A percentile compares a stretch with the other conserved stretches of the same genome.
phyloP scores from a whole-genome alignment of 2,329 filamentous ascomycete species.

The Verticillium dahliae region DNA sequence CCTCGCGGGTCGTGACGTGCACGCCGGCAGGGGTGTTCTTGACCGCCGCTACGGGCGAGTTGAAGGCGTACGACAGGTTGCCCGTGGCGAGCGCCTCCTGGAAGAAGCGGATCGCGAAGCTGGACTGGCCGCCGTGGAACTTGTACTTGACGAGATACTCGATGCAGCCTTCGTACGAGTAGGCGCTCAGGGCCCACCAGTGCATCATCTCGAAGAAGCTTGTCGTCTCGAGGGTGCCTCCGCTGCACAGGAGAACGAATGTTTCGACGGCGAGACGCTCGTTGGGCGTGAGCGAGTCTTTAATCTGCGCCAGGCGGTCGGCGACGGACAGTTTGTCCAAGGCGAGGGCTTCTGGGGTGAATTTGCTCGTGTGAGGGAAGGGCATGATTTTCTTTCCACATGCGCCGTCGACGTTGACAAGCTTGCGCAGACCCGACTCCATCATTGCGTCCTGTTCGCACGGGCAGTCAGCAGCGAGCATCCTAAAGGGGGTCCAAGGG shows the following conservation, averaged over 20 bases:
- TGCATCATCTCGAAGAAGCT: slow-evolving; percentile 41
- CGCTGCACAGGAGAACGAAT: slow-evolving; percentile 34
- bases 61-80: slow-evolving; percentile 32
- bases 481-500: not conserved
- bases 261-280: slow-evolving; percentile 31
- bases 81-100: slow-evolving; percentile 30
- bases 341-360: slow-evolving; percentile 22
- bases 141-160: slow-evolving; percentile 34
- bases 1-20: slow-evolving; percentile 23
- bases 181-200: slow-evolving; percentile 35
- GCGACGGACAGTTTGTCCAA: slow-evolving; percentile 32
- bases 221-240: slow-evolving; percentile 31
- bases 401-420: slow-evolving; percentile 38
- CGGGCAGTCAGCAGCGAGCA: not conserved
- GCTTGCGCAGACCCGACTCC: slow-evolving; percentile 28
- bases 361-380: slow-evolving; percentile 28
- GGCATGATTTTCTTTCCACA: slow-evolving; percentile 29
- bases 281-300: slow-evolving; percentile 27
- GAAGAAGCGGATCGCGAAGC: slow-evolving; percentile 37
- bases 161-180: slow-evolving; percentile 30
- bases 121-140: slow-evolving; percentile 34
- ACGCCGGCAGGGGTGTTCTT: slow-evolving; percentile 20
- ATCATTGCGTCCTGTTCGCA: slow-evolving; percentile 19
- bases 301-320: slow-evolving; percentile 34
- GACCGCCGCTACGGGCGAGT: slow-evolving; percentile 26